These are phyloP conservation scores for Thielaviopsis euricoi DNA, from an alignment of 2,329 filamentous ascomycete genomes.

Conservation along the genomic window DNA sequence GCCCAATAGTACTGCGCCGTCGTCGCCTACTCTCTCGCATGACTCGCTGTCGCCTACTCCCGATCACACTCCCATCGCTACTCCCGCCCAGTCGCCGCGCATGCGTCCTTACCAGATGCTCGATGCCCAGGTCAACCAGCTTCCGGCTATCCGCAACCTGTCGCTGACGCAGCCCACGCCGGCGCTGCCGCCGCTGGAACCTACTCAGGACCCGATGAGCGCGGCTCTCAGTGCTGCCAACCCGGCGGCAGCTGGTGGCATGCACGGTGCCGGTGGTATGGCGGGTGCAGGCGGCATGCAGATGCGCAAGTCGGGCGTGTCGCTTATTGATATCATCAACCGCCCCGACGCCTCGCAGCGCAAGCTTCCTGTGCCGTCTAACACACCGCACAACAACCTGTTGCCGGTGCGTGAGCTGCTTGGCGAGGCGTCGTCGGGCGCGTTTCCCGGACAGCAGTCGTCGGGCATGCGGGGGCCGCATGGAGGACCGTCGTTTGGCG, in stretches of 20 bases:
- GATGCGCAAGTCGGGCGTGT: slow-evolving; percentile 47
- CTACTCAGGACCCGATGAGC: slow-evolving; percentile 15
- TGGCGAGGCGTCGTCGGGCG: slow-evolving; percentile 26
- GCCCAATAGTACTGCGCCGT: slow-evolving; percentile 86
- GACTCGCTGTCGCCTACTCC: slow-evolving; percentile 90
- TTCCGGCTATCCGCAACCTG: slow-evolving; percentile 68
- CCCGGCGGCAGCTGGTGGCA: slow-evolving; percentile 14
- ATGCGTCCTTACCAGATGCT: slow-evolving; percentile 50
- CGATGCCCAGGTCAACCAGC: slow-evolving; percentile 46
- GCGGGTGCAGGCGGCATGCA: slow-evolving; percentile 30
- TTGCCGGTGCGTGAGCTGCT: slow-evolving; percentile 76
- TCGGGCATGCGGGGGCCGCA: too few species aligned
- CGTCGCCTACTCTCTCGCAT: slow-evolving; percentile 90
- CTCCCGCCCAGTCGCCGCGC: slow-evolving; percentile 85
- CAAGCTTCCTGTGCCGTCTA: slow-evolving; percentile 76
- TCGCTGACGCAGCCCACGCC: slow-evolving; percentile 34
- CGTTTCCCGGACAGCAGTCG: too few species aligned
- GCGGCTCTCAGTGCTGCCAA: slow-evolving; percentile 25
- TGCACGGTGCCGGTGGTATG: slow-evolving; percentile 25
- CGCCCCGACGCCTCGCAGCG: slow-evolving; percentile 72
- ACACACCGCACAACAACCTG: slow-evolving; percentile 38
- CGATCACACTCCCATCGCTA: slow-evolving; percentile 96
- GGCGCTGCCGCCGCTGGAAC: slow-evolving; percentile 42
- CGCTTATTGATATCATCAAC: slow-evolving; percentile 84
- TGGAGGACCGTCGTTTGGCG: too few species aligned